Evolutionary conservation across 225 moss, liverwort and hornwort genomes (phyloP), one percentile per base, ranked within the genome.

Genomic region (Polytrichum formosum): DNA sequence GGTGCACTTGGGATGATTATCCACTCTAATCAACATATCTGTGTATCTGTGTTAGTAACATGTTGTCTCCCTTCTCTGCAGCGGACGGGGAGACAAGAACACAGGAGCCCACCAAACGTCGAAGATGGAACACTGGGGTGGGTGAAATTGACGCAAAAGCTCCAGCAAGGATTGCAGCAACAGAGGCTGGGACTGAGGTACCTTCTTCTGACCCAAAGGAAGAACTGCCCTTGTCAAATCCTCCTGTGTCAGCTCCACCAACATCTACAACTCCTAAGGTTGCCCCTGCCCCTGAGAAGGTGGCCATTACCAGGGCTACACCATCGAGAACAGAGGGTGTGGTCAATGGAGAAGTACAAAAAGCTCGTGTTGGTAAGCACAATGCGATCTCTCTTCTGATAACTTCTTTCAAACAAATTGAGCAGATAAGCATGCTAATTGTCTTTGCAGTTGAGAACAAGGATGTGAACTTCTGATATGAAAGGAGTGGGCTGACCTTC

Each of bases 61-160:
- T 21, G 26, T 58, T 73, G 56, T 54, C 6, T 27, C 55, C 19
- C 35, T 9, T 78, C 67, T 72, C 56, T 33, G 73, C 59, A 68
- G 67, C 77, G 78, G 97, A 91, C 71, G 91, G 73, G 53, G 89
- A 98, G 53, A 54, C 67, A n/a, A 77, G 83, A 63, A 71, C 78
- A 28, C 82, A 77, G 80, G 98, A 98, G 82, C 98, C 94, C 60
- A 75, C 92, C n/a, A 98, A 92, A 70, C 86, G 98, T 70, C 91
- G 98, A 68, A 87, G 94, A 56, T 98, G 98, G 98, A 94, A 92
- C 81, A 80, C 98, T 69, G 83, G 84, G 6, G 92, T 91, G 62
- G 86, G 75, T 56, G 78, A 81, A 56, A 85, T 74, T 37, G 90
- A 94, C 54, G 76, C 33, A 0, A 91, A 76, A 82, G 53, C 68